Percentiles rank a stretch among this genome's conserved stretches.
These are phyloP conservation scores for Fusarium zealandicum DNA, from an alignment of 2,329 filamentous ascomycete genomes.

Conservation along the genomic window DNA sequence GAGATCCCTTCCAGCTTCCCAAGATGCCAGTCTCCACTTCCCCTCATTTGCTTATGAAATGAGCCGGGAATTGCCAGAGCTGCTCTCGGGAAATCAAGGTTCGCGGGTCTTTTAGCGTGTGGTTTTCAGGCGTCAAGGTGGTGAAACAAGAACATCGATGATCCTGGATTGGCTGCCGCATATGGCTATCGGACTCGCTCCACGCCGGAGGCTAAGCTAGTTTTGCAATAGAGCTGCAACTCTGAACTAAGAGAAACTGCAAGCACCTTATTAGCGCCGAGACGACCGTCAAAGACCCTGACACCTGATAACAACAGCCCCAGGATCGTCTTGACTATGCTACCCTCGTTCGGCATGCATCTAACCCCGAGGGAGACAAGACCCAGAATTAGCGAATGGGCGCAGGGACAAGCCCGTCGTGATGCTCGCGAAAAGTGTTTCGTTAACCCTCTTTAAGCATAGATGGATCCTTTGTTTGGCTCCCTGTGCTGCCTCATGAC, in stretches of 20 bases:
- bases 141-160: conserved; percentile 21
- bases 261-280: conserved; percentile 29
- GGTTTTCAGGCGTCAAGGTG: background rate
- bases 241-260: conserved; percentile 28
- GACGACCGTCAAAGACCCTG: conserved; percentile 18
- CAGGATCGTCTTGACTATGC: conserved; percentile 31
- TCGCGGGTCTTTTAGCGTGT: conserved; percentile 14
- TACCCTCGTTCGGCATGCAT: conserved; percentile 13
- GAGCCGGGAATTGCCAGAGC: conserved; percentile 4
- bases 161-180: conserved; percentile 22
- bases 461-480: conserved; percentile 24
- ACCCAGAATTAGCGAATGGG: conserved; percentile 36
- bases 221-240: conserved; percentile 26
- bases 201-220: conserved; percentile 27
- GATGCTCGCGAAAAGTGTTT: conserved; percentile 14
- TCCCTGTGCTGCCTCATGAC: conserved; percentile 27
- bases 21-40: conserved; percentile 38
- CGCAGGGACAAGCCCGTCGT: conserved; percentile 14
- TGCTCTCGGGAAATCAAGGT: conserved; percentile 4
- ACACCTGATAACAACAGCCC: conserved; percentile 28
- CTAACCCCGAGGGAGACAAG: conserved; percentile 13
- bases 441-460: conserved; percentile 33
- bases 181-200: conserved; percentile 8
- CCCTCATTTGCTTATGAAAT: conserved; percentile 33
- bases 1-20: conserved; percentile 21